phyloP scores from a whole-genome alignment of 345 rosid species.

The Aquilaria yunnanensis region DNA sequence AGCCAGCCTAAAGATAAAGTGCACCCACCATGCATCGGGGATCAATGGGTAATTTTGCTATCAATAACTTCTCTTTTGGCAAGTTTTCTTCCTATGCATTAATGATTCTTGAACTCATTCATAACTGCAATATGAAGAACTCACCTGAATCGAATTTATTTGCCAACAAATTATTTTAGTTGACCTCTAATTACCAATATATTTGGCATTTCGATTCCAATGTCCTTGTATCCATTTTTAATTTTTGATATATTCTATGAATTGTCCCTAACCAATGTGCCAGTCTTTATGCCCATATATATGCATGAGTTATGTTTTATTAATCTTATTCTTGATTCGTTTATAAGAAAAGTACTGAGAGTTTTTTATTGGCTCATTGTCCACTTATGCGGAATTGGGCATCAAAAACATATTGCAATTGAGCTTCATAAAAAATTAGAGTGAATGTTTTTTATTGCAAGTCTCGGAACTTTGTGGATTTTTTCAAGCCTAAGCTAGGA shows the following conservation, averaged over 20 bases:
- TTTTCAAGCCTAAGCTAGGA: conserved; percentile 36
- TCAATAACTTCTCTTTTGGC: conserved; percentile 40
- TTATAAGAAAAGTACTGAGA: conserved; percentile 50
- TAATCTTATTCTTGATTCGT: conserved; percentile 3
- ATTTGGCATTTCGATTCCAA: conserved; percentile 60
- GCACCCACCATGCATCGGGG: too few relatives aligned
- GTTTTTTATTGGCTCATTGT: conserved; percentile 36
- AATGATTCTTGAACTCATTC: neutral
- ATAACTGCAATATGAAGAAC: neutral
- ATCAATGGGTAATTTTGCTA: too few relatives aligned
- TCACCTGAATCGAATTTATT: neutral
- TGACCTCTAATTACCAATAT: conserved; percentile 35
- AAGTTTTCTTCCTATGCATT: conserved; percentile 4
- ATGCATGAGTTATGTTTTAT: conserved; percentile 3
- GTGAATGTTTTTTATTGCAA: conserved; percentile 12
- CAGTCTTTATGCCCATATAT: neutral
- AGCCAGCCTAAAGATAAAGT: too few relatives aligned
- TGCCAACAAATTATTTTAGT: conserved; percentile 38
- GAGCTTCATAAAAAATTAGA: conserved; percentile 19
- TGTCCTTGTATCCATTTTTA: conserved; percentile 47
- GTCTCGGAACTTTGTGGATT: conserved; percentile 19
- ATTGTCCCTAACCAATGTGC: conserved; percentile 18
- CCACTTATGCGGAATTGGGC: conserved; percentile 37
- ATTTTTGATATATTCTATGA: conserved; percentile 38
- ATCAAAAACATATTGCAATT: conserved; percentile 19